Percentiles rank a stretch among this genome's conserved stretches.
Conservation (phyloP, 2,329 filamentous ascomycete genomes). For the Fusarium agapanthi region DNA sequence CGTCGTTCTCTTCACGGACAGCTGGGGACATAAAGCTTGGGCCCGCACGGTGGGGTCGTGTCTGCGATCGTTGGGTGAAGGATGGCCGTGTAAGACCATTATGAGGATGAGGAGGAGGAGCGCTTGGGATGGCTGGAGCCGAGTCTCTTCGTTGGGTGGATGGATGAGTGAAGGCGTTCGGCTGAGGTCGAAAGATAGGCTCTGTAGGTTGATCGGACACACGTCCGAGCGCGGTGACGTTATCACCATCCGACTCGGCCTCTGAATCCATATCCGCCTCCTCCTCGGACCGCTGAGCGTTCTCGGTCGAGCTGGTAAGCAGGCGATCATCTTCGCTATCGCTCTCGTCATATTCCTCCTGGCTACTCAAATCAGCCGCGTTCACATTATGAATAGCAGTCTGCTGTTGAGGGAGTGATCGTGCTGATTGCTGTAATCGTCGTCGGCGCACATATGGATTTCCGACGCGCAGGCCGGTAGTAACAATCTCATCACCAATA, state of each 20-base stretch:
- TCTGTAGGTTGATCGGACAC: conserved; percentile 62
- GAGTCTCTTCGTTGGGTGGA: conserved; percentile 59
- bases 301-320: conserved; percentile 67
- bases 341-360: conserved; percentile 94
- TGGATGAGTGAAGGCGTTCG: conserved; percentile 91
- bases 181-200: conserved; percentile 80
- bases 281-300: conserved; percentile 51
- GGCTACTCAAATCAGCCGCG: conserved; percentile 72
- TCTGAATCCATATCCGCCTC: conserved; percentile 56
- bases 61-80: conserved; percentile 58
- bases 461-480: conserved; percentile 83
- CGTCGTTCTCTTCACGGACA: conserved; percentile 89
- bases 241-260: conserved; percentile 71
- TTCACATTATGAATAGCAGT: conserved; percentile 54
- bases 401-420: conserved; percentile 51
- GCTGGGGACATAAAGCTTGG: conserved; percentile 76
- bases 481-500: conserved; percentile 87
- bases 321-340: conserved; percentile 85
- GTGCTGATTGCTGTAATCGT: conserved; percentile 49
- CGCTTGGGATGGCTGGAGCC: conserved; percentile 53
- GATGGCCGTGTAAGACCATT: conserved; percentile 61
- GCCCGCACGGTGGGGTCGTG: conserved; percentile 55
- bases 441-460: conserved; percentile 70
- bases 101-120: conserved; percentile 58
- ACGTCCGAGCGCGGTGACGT: conserved; percentile 80